Base-by-base conservation (phyloP, 805 yeast species). In the Brettanomyces sp. region DNA sequence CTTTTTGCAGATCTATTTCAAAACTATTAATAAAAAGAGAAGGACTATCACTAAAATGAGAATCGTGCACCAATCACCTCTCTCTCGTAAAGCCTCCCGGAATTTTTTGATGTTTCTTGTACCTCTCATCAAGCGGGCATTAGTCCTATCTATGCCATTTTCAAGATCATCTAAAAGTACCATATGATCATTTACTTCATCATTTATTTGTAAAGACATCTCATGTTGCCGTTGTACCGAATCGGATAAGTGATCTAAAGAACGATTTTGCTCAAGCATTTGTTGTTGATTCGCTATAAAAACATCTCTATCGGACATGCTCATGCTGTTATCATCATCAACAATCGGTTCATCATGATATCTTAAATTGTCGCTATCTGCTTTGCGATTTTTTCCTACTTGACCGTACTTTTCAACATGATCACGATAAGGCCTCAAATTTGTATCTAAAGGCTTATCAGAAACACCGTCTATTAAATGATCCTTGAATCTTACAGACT, bases 151-250 rank as follows among this genome's bases (percentile, higher is more conserved):
- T 18, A 77, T 58, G 37, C 72, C 72, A 23, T 58, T 56, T 49
- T 78, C 83, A 36, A 77, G 55, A 52, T 77, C 82, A 32, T 68
- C 68, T 25, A 77, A 53, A 13, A 77, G 49, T 23, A 69, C 70
- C 55, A 76, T 64, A 43, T 77, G 82, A 4, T 70, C 71, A 11
- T 60, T 64, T 8, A 77, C 55, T 50, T 78, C 82, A 5, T 60
- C 63, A 47, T 75, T 66, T 11, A 78, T 77, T 32, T 63, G 67
- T 8, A 68, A 36, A 2, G 81, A 72, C 40, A 78, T 60, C 1
- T 64, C 67, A 49, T 68, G 68, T 43, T 75, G 74, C 36, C 69
- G 62, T 30, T 63, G 60, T 1, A 77, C 70, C 0, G 79, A 70
- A 4, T 57, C 52, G 2, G 79, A 64, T 3, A 78, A 53, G 1